Evolutionary conservation across 768 basidiomycete species (phyloP), one percentile per base, ranked within the genome.

Genomic region (Candolleomyces eurysporus): DNA sequence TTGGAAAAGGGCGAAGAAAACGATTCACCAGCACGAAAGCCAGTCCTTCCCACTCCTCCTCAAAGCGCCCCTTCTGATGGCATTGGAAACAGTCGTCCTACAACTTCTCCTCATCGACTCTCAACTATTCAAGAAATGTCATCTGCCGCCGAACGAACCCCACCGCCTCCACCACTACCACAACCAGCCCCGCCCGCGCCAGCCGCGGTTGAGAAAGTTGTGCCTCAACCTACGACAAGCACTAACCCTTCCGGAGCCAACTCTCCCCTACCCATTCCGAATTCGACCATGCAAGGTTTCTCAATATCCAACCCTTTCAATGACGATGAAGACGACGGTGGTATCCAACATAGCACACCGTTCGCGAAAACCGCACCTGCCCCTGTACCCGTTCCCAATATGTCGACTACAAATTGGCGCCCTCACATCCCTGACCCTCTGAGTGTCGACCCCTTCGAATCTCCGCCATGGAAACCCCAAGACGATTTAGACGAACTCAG

Each of bases 41-140:
- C 68, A 5, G 71, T 66, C 55, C 73, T 76, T 13, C 76, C 76
- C 13, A 77, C 78, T 0, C 76, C 79, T 48, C 76, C 78, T 48
- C 70, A 73, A 51, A 75, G 75, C 22, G 70, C 71, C 42, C 65
- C 70, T 51, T 70, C 75, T 63, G 72, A 73, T 48, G 68, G 67
- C 31, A 55, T 62, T 19, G 62, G 61, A n/a, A 70, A 71, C 19
- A 59, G 59, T 46, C 16, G 54, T 65, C 65, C 58, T 61, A 68
- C 60, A 17, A 58, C 63, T 7, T 60, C 65, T 48, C 65, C 63
- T 31, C 53, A 64, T 54, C 71, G 69, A 14, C 67, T 75, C 19
- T 73, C 69, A 31, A 72, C 74, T 22, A 73, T 73, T 59, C 68
- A 66, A 13, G 74, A 73, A 63, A 61, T 72, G 32, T 70, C 74